Evolutionary conservation across 2,329 filamentous ascomycete species (phyloP).

Genomic region (Gaeumannomyces tritici): DNA sequence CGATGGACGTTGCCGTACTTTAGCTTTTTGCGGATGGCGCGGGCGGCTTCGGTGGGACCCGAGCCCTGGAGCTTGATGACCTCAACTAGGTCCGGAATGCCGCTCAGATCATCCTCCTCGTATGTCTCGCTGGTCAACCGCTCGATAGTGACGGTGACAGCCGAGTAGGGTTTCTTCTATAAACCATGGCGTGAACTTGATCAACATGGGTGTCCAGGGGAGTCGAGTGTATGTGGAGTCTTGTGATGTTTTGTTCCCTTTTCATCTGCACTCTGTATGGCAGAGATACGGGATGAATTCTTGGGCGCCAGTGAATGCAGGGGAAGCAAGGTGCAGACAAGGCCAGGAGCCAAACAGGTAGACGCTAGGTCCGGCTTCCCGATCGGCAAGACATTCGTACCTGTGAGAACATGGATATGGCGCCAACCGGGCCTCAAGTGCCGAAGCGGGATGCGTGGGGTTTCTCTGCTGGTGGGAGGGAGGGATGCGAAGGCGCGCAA

Average conservation of each 20-base stretch:
- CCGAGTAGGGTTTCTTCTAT: slow-evolving; percentile 80
- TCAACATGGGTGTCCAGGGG: not conserved
- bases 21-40: slow-evolving; percentile 93
- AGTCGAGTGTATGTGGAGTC: not conserved
- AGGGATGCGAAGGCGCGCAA: not conserved
- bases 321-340: no score
- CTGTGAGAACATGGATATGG: not conserved
- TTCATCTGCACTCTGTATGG: not conserved
- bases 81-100: slow-evolving; percentile 89
- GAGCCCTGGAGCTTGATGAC: slow-evolving; percentile 82
- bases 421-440: not conserved
- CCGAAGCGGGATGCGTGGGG: not conserved
- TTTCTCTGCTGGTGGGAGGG: not conserved
- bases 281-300: not conserved
- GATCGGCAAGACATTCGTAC: not conserved
- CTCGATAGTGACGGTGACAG: slow-evolving; percentile 87
- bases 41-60: slow-evolving; percentile 79
- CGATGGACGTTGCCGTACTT: slow-evolving; percentile 96
- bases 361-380: not conserved
- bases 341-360: not conserved
- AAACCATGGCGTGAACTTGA: not conserved
- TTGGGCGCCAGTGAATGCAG: not conserved
- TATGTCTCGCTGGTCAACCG: slow-evolving; percentile 81
- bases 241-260: not conserved
- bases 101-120: slow-evolving; percentile 83